Percentiles rank a stretch among this genome's conserved stretches.
These are phyloP conservation scores for Persicaria maculosa DNA, from an alignment of 148 eudicot species.

Conservation along the genomic window DNA sequence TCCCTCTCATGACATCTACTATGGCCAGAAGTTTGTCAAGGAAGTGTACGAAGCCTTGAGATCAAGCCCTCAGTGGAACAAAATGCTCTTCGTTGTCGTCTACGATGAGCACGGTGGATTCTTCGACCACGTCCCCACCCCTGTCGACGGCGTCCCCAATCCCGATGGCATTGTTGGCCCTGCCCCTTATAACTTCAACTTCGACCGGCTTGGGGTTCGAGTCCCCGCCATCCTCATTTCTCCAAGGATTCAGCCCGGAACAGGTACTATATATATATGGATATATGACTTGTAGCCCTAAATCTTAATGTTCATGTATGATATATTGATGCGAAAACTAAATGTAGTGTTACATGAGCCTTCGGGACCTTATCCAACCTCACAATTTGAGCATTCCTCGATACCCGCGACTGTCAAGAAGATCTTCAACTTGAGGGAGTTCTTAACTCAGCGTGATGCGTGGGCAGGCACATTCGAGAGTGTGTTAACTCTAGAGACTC, in stretches of 20 bases:
- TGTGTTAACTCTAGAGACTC: slow-evolving; percentile 36
- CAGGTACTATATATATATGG: slow-evolving; percentile 31
- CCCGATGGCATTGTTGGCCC: slow-evolving; percentile 66
- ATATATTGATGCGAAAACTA: neutral
- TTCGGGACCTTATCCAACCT: slow-evolving; percentile 53
- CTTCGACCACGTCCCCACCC: slow-evolving; percentile 75
- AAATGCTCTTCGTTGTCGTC: slow-evolving; percentile 51
- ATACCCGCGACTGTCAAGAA: slow-evolving; percentile 78
- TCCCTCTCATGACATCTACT: slow-evolving; percentile 59
- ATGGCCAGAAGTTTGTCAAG: slow-evolving; percentile 65
- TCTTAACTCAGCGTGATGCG: slow-evolving; percentile 60
- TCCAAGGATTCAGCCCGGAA: slow-evolving; percentile 74
- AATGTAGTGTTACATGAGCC: slow-evolving; percentile 72
- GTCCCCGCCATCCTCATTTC: slow-evolving; percentile 74
- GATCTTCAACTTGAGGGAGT: slow-evolving; percentile 62
- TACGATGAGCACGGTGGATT: slow-evolving; percentile 94
- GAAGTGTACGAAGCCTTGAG: slow-evolving; percentile 71
- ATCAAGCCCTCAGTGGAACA: slow-evolving; percentile 83
- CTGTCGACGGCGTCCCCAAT: slow-evolving; percentile 53
- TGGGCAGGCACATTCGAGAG: slow-evolving; percentile 84
- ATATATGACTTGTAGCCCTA: too few species aligned
- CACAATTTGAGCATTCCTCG: slow-evolving; percentile 74
- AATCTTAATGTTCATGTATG: neutral
- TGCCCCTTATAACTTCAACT: slow-evolving; percentile 46
- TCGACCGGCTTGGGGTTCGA: slow-evolving; percentile 76